Base-by-base conservation (phyloP, 306 rosid species). In the Betula pendula region DNA sequence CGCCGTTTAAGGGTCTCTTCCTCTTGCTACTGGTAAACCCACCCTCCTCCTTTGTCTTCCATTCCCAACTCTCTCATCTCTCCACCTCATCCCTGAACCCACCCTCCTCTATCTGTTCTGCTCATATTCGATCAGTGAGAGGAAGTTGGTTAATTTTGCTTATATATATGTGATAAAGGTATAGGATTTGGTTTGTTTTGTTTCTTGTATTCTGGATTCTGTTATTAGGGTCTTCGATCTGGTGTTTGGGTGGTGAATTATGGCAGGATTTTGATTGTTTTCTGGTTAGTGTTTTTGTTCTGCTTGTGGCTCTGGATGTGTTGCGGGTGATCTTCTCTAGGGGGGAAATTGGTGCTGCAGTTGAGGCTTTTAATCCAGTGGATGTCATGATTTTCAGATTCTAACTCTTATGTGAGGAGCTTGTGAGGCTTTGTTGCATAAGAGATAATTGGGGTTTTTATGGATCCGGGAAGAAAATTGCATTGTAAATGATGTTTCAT, bases 401-500 rank as follows among this genome's bases (percentile, higher is more conserved):
- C n/a, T 73, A 74, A 83, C 59, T 44, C 55, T 67, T 72, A 66
- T 77, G 60, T 72, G 78, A 72, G 70, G 73, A 77, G 77, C 51
- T 67, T 71, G 79, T 71, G 83, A 65, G 78, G 35, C 73, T 77
- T 74, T 55, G 62, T 71, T 52, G 38, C 12, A 2, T 25, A n/a
- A n/a, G 22, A 22, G 20, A 44, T 0, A 45, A 47, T 27, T 15
- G 22, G 56, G 22, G 40, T 13, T 25, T 44, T 22, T 24, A 14
- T 35, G n/a, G n/a, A n/a, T 14, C 58, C 9, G 62, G 25, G 24
- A 56, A 24, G 63, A 24, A 22, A 8, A 22, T 12, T 56, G 63
- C 38, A 71, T 75, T 67, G 76, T 75, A 55, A 81, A 81, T 75
- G 72, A 96, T 96, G 98, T 88, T 92, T 81, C 90, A 87, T 82